Conservation (phyloP, 345 rosid species). For the Crucihimalaya himalaica region DNA sequence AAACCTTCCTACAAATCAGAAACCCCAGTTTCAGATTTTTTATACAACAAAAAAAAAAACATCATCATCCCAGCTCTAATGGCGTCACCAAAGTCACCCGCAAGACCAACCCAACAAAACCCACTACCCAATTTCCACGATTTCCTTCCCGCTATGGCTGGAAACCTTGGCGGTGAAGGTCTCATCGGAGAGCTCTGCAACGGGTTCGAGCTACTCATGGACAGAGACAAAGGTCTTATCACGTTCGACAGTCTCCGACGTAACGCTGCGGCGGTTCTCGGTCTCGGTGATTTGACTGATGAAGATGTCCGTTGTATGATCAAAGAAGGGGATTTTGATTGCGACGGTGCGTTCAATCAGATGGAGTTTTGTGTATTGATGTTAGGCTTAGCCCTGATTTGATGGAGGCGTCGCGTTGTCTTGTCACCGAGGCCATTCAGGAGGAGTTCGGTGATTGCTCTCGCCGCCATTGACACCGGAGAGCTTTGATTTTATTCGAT, state of each 20-base stretch:
- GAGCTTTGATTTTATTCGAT: not conserved
- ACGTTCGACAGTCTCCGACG: constrained; percentile 70
- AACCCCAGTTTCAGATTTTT: not conserved
- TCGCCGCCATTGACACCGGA: constrained; percentile 14
- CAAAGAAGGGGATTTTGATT: constrained; percentile 69
- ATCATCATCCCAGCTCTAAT: constrained; percentile 23
- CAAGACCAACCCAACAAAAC: constrained; percentile 41
- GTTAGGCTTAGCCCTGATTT: constrained; percentile 80
- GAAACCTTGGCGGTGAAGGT: constrained; percentile 78
- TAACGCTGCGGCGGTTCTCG: constrained; percentile 63
- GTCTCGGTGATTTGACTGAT: constrained; percentile 70
- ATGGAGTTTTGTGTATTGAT: constrained; percentile 92
- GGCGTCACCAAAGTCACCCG: constrained; percentile 40
- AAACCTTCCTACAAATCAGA: not conserved
- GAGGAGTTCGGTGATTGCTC: constrained; percentile 43
- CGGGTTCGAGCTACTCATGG: constrained; percentile 76
- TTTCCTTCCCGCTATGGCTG: constrained; percentile 71
- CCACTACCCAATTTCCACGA: constrained; percentile 56
- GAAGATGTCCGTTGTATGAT: constrained; percentile 70
- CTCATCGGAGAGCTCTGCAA: constrained; percentile 77
- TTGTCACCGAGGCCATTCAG: constrained; percentile 61
- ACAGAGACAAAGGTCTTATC: constrained; percentile 64
- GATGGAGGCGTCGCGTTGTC: constrained; percentile 73
- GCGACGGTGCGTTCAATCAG: constrained; percentile 78
- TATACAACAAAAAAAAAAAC: not conserved